Base-by-base conservation (phyloP, 2,329 filamentous ascomycete species). In the Aspergillus ibericus region DNA sequence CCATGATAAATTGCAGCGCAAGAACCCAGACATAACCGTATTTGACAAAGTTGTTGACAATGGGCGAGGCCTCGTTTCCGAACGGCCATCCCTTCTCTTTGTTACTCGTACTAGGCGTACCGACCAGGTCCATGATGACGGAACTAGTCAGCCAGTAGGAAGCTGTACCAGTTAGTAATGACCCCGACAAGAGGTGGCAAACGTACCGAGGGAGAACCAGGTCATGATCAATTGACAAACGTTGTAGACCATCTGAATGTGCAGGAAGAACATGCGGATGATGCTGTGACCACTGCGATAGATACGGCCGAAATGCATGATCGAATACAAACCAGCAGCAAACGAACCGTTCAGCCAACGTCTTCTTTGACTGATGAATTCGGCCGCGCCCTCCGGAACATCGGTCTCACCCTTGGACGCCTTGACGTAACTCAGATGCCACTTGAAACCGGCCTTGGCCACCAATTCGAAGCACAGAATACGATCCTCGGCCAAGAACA, bases 401-500 rank as follows among this genome's bases (percentile, higher is more conserved):
- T 99, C 95, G 20, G 95, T 99, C 79, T 99, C 95, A 78, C 91
- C 95, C 87, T 97, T 98, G 76, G 95, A 96, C 46, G 95, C 90
- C 82, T 99, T 99, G 83, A 99, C 96, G 77, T 99, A 99, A 58
- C 91, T 93, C 77, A 99, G 78, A 83, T 99, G 95, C 95, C 95
- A 99, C 79, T 99, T 99, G 67, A 93, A 96, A 65, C 95, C 95
- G 55, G 95, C 93, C 82, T 99, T 99, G 74, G 95, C 95, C 66
- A 99, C 95, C 73, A 99, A 82, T 77, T 99, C 95, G 84, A 98
- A 99, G 83, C 95, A 99, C 52, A 99, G 86, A 82, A 99, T 99
- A 86, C 95, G 92, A 88, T 99, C 95, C 81, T 99, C 95, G 78
- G 95, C 95, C 87, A 99, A 93, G 85, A 98, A 99, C 95, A 99